Evolutionary conservation across 305 asterid species (phyloP), one percentile per base, ranked within the genome.

Genomic region (Rubia peregrina): DNA sequence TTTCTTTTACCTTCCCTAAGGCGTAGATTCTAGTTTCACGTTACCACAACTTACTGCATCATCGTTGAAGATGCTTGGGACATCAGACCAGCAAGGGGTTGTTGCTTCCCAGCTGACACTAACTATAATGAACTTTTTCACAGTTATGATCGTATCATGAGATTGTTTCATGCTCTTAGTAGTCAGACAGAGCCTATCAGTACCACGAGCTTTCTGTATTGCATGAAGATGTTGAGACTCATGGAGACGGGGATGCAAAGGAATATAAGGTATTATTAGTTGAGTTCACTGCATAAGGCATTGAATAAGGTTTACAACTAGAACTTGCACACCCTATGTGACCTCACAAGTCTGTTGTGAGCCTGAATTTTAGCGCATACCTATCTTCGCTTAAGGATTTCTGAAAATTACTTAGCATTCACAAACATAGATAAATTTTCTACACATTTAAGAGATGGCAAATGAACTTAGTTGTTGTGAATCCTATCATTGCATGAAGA

Each of bases 171-270:
- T 60, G 57, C 73, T 80, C 77, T 82, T 82, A 19, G 80, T 76
- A 75, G 85, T 89, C 80, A 89, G 55, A 73, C 87, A 87, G 8
- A 91, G 91, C 44, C 93, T 93, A 51, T 93, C 91, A 0, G 86
- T 62, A 36, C 91, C 91, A 71, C 96, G 77, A 42, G 89, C 85
- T 65, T 93, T 80, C 80, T 78, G 84, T 71, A 87, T 22, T 13
- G 96, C 96, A 59, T 89, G 96, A 36, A 64, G 83, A 61, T 89
- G 96, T 24, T 92, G 88, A 46, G 96, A 87, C 85, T 87, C 89
- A 7, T 87, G 96, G 48, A 89, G 89, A 73, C 87, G 87, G 19
- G 90, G 87, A 91, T 89, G 64, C 36, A 74, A 71, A 49, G 7
- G 61, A 43, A 30, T 62, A 62, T 68, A 67, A 65, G 44, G 30